Percentiles rank a stretch among this genome's conserved stretches.
phyloP scores from a whole-genome alignment of 202 grass and related monocot species.

The Zoysia matrella region DNA sequence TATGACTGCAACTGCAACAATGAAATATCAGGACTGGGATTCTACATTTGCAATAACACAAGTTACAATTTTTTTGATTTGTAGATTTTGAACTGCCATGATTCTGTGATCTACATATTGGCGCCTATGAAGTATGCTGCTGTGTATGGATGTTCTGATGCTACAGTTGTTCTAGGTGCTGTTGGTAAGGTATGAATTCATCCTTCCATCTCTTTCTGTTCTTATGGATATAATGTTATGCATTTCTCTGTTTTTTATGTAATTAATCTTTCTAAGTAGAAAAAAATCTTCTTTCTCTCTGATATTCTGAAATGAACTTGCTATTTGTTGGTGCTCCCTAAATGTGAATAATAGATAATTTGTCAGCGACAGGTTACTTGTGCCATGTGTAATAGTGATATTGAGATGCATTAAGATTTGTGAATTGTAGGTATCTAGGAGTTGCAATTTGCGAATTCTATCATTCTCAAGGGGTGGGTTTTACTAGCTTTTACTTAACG shows the following conservation, averaged over 20 bases:
- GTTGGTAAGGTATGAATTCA: constrained; percentile 77
- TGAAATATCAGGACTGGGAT: constrained; percentile 5
- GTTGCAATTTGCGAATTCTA: not conserved
- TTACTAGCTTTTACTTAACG: constrained; percentile 9
- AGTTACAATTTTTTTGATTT: constrained; percentile 37
- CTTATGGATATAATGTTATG: not conserved
- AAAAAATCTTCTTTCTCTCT: constrained; percentile 19
- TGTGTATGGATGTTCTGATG: constrained; percentile 77
- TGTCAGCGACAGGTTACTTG: constrained; percentile 15
- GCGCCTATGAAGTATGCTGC: constrained; percentile 85
- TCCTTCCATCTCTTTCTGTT: constrained; percentile 20
- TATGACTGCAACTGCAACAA: constrained; percentile 18
- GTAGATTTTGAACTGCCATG: constrained; percentile 97
- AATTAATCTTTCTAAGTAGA: not conserved
- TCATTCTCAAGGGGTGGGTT: not conserved
- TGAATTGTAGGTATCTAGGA: not conserved
- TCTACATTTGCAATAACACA: constrained; percentile 4
- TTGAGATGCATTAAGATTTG: not conserved
- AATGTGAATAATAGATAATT: constrained; percentile 4
- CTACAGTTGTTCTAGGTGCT: constrained; percentile 76
- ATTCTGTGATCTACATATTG: constrained; percentile 95
- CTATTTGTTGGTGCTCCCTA: constrained; percentile 12
- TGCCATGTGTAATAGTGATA: not conserved
- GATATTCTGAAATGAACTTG: constrained; percentile 12
- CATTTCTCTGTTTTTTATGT: not conserved